A percentile compares a stretch with the other conserved stretches of the same genome.
These are phyloP conservation scores for Kitagawia praeruptora DNA, from an alignment of 129 eudicot genomes.

Conservation along the genomic window DNA sequence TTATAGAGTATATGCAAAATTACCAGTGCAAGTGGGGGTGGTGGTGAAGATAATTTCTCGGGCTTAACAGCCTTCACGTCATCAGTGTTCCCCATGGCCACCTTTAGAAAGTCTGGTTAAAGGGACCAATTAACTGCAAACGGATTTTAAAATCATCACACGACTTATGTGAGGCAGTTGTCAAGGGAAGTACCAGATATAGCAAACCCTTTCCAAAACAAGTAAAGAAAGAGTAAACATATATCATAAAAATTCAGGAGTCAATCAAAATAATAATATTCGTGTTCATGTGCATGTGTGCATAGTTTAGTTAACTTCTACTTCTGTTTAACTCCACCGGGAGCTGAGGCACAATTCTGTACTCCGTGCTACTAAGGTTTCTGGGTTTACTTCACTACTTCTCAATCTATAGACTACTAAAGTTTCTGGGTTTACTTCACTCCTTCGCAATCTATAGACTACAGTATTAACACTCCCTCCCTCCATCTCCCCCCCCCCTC, in stretches of 20 bases:
- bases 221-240: neutral
- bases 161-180: neutral
- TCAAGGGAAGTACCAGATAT: neutral
- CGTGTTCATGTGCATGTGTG: neutral
- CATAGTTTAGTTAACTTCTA: neutral
- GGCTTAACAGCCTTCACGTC: conserved; percentile 42
- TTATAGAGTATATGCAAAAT: conserved; percentile 8
- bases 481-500: too few species aligned
- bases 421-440: neutral
- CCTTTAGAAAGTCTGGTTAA: conserved; percentile 20
- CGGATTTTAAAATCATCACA: neutral
- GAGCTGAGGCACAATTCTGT: neutral
- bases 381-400: neutral
- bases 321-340: neutral
- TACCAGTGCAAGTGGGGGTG: conserved; percentile 49
- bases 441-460: neutral
- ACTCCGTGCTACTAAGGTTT: too few species aligned
- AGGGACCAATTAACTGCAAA: conserved; percentile 21
- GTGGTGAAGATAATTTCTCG: conserved; percentile 52
- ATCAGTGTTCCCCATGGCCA: conserved; percentile 54
- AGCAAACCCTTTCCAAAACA: neutral
- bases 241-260: neutral
- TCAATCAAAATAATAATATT: neutral
- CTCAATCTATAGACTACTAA: neutral
- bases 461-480: neutral